Evolutionary conservation across 2,329 filamentous ascomycete genomes (phyloP), one percentile per base, ranked within the genome.

Genomic region (Epichloe bromicola): DNA sequence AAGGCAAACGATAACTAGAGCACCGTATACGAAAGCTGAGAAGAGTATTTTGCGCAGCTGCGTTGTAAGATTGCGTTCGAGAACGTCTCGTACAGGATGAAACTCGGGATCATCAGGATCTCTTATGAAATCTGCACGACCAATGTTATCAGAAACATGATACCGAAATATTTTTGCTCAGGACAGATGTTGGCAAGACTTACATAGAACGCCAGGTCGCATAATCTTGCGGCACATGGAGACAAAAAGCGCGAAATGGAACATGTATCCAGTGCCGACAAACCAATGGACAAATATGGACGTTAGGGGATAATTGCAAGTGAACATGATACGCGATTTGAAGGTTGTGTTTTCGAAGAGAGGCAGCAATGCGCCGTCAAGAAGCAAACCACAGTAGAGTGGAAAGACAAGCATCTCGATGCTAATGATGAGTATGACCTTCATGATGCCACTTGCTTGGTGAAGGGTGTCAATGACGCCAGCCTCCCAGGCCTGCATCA

Each of bases 381-480:
- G 80, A 2, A 98, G 77, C 37, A 95, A 74, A 5, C 93, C 93
- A 61, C 93, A 98, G 65, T 98, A 98, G 1, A 98, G 74, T 0
- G 93, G 93, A 62, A 98, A 98, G 6, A 90, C 82, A 37, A 98
- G 82, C 93, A 98, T 98, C 70, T 98, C 93, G 60, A 98, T 98
- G 57, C 90, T 93, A 57, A 98, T 98, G 61, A 98, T 97, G 54
- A 97, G 72, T 48, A 98, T 95, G 20, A 98, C 93, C 67, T 98
- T 98, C 74, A 96, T 82, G 10, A 98, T 91, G 14, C 94, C 93
- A 41, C 93, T 94, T 46, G 93, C 93, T 73, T 98, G 94, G 56
- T 89, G 84, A 20, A 98, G 74, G 1, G 83, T 76, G 56, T 97
- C 91, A 23, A 91, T 84, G 41, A 96, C 67, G 7, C 83, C 78